Evolutionary conservation across 164 flowering plant genomes (phyloP).

Genomic region (Liriodendron chinense): DNA sequence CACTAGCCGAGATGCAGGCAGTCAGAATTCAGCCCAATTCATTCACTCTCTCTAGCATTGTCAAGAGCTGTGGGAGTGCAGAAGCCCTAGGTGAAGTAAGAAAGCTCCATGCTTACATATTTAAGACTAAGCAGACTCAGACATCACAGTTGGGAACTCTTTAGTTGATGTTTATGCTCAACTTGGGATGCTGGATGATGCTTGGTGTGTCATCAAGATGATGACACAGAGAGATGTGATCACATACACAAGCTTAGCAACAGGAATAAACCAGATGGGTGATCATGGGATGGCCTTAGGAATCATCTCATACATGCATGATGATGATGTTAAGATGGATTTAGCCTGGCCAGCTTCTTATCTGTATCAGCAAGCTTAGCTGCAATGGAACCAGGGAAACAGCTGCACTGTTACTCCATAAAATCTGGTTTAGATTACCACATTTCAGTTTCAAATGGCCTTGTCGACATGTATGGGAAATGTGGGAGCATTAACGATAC

Average conservation of each 20-base stretch:
- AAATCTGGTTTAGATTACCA: slow-evolving; percentile 39
- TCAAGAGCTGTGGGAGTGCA: slow-evolving; percentile 29
- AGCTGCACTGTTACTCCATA: slow-evolving; percentile 46
- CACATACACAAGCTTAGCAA: slow-evolving; percentile 54
- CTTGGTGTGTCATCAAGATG: slow-evolving; percentile 29
- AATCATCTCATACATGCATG: slow-evolving; percentile 30
- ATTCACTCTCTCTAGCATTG: slow-evolving; percentile 39
- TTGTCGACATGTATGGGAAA: slow-evolving; percentile 58
- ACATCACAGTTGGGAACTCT: slow-evolving; percentile 41
- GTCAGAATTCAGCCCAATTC: slow-evolving; percentile 46
- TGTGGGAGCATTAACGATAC: slow-evolving; percentile 44
- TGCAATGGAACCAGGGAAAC: slow-evolving; percentile 44
- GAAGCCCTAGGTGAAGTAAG: slow-evolving; percentile 25
- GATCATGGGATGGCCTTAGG: slow-evolving; percentile 37
- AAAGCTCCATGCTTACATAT: slow-evolving; percentile 38
- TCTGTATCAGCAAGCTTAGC: slow-evolving; percentile 48
- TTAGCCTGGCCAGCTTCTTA: slow-evolving; percentile 48
- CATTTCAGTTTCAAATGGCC: slow-evolving; percentile 44
- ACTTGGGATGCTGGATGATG: slow-evolving; percentile 35
- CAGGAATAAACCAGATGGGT: slow-evolving; percentile 47
- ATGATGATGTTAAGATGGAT: slow-evolving; percentile 36
- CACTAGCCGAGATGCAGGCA: slow-evolving; percentile 36
- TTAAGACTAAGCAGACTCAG: slow-evolving; percentile 31
- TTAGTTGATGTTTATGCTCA: slow-evolving; percentile 52
- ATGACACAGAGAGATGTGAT: slow-evolving; percentile 46